Evolutionary conservation across 768 basidiomycete genomes (phyloP), one percentile per base, ranked within the genome.

Genomic region (Leucocoprinus leucothites): DNA sequence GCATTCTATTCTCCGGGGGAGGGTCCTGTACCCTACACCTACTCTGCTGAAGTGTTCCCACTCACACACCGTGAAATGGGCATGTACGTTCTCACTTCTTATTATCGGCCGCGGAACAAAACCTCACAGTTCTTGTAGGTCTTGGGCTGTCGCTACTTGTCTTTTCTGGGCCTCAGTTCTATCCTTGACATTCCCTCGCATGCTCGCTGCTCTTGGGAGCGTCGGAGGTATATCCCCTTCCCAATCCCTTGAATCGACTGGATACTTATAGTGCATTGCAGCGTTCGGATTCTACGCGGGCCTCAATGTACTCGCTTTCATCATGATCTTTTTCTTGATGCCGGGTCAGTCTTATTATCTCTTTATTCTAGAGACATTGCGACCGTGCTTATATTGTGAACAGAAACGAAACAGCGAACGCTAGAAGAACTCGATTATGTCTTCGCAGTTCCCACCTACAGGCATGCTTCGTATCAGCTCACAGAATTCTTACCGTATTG

Each of bases 11-110:
- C 87, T 0, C 89, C 88, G 1, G 91, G 91, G 57, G 91, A 92
- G 73, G 93, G 93, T 0, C 93, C 93, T 5, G 92, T 94, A 7
- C 93, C 93, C 0, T 94, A 87, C 68, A 86, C 89, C 0, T 95
- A 94, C 66, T 93, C 91, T 3, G 93, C 93, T 2, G 94, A 95
- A 68, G 92, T 89, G 11, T 96, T 91, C 81, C 93, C 92, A 5
- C 76, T 95, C 36, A 86, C 86, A 25, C 81, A 89, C 57, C 76
- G 91, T 63, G 89, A 90, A 62, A 77, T 88, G 73, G 76, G 76
- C 59, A 78, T 78, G 76, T 76, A 43, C 61, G 71, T 64, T 4
- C 11, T 38, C 43, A 66, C 28, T 63, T 64, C 16, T 64, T 40
- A 24, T 22, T 18, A 31, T 8, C 65, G 31, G 31, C 46, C 56